Evolutionary conservation across 192 early-diverging fungal genomes (phyloP).

Genomic region (Lobulomyces angularis): DNA sequence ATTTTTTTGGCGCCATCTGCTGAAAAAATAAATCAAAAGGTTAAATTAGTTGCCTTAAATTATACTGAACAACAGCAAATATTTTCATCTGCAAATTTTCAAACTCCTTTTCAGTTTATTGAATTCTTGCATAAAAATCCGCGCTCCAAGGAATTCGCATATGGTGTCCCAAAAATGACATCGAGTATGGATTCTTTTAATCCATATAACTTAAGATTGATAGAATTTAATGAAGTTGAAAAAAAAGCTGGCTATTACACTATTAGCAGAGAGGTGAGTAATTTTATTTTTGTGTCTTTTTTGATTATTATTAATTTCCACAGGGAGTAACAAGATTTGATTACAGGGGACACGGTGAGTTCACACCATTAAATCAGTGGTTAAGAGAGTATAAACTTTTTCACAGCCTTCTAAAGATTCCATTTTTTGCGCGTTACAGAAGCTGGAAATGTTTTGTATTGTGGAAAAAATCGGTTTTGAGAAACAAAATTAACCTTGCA

Average conservation of each 20-base stretch:
- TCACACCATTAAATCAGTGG: slow-evolving; percentile 41
- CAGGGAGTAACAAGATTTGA: slow-evolving; percentile 44
- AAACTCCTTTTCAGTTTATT: slow-evolving; percentile 32
- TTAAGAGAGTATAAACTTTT: slow-evolving; percentile 37
- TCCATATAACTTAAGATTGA: slow-evolving; percentile 39
- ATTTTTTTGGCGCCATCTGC: too few relatives aligned
- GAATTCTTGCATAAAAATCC: slow-evolving; percentile 20
- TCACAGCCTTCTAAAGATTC: slow-evolving; percentile 33
- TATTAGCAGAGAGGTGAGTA: slow-evolving; percentile 25
- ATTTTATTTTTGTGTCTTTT: neutral
- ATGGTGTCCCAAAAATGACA: slow-evolving; percentile 26
- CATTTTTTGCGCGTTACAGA: slow-evolving; percentile 41
- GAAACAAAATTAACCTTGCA: slow-evolving; percentile 27
- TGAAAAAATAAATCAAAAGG: too few relatives aligned
- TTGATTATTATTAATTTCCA: slow-evolving; percentile 1
- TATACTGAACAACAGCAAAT: too few relatives aligned
- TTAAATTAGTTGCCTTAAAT: too few relatives aligned
- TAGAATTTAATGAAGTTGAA: slow-evolving; percentile 28
- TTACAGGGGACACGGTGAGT: slow-evolving; percentile 30
- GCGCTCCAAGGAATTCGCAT: slow-evolving; percentile 30
- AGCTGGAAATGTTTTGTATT: slow-evolving; percentile 46
- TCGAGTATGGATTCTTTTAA: too few relatives aligned
- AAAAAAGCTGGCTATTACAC: slow-evolving; percentile 32
- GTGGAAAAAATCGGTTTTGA: slow-evolving; percentile 34
- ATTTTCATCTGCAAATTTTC: too few relatives aligned